Base-by-base conservation (phyloP, 176 grass and related monocot species). In the Ensete glaucum region DNA sequence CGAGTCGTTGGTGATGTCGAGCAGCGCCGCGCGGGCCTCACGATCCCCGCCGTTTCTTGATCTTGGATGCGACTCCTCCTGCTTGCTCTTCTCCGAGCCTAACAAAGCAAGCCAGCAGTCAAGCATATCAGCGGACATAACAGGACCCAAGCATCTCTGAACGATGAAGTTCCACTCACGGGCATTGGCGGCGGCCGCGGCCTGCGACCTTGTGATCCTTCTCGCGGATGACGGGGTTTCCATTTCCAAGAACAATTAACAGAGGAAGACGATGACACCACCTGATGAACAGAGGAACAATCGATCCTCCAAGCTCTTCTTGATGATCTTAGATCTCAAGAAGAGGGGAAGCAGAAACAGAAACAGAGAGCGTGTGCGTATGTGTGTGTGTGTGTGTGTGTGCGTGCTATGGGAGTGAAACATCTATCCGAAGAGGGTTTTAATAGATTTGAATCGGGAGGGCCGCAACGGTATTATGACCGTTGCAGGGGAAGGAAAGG, bases 1-100 rank as follows among this genome's bases (percentile, higher is more conserved):
- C 51, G 95, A 99, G 72, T 94, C 90, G 76, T 99, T 99, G 62
- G 84, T 89, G 85, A 99, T 94, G 86, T 94, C 90, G 78, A 93
- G 83, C 67, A 99, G 78, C 14, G 78, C 90, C 12, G 74, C 15
- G 34, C 93, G 87, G 12, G 78, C 90, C 12, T 71, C 15, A 24
- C 93, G 87, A 13, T 53, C 62, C 12, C 62, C 11, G 72, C 62
- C 76, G 76, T 90, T 84, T 57, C 76, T 75, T 65, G 85, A 21
- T 64, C 17, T 57, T 43, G 52, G 49, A n/a, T 53, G 15, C 49
- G 69, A 79, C 1, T 34, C 9, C 2, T 70, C 67, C 23, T 79
- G 73, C 69, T 58, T 79, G 54, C 71, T 79, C 64, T 82, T 82
- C 80, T 82, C 80, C 79, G 71, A 10, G 62, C 68, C 56, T 19